A percentile compares a stretch with the other conserved stretches of the same genome.
Conservation (phyloP, 2,329 filamentous ascomycete genomes). For the Penicillium janthinellum region DNA sequence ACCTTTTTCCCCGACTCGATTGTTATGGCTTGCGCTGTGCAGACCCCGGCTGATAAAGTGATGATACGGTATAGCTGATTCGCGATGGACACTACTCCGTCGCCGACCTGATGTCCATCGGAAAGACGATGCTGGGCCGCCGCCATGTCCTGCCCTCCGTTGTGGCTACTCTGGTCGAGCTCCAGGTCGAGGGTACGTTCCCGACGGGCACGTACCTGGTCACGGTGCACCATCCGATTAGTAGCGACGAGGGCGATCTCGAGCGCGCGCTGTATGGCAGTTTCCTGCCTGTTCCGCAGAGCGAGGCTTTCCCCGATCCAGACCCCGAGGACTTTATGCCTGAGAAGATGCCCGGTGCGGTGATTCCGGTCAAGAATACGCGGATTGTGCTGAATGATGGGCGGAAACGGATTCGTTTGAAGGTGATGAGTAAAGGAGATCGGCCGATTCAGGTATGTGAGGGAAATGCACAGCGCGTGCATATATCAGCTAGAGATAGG, state of each 20-base stretch:
- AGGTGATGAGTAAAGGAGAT: slow-evolving; percentile 84
- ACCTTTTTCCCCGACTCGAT: background rate
- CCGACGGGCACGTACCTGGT: slow-evolving; percentile 88
- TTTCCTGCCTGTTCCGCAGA: slow-evolving; percentile 78
- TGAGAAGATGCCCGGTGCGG: slow-evolving; percentile 73
- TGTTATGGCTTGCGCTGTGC: background rate
- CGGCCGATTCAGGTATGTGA: slow-evolving; percentile 76
- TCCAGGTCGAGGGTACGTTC: slow-evolving; percentile 95
- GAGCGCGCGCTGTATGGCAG: slow-evolving; percentile 86
- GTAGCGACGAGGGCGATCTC: slow-evolving; percentile 81
- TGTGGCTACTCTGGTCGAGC: slow-evolving; percentile 72
- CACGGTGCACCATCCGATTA: slow-evolving; percentile 88
- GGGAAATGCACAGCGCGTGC: no score
- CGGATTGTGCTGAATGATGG: slow-evolving; percentile 72
- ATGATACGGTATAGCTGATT: slow-evolving; percentile 63
- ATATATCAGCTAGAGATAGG: background rate
- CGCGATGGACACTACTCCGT: slow-evolving; percentile 94
- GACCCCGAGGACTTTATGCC: slow-evolving; percentile 67
- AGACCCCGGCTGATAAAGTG: background rate
- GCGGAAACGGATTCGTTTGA: slow-evolving; percentile 70
- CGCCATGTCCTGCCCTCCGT: slow-evolving; percentile 88
- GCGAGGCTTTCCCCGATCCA: slow-evolving; percentile 67
- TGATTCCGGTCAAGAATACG: slow-evolving; percentile 69
- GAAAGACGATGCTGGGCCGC: slow-evolving; percentile 87
- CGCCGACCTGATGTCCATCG: slow-evolving; percentile 88